Base-by-base conservation (phyloP, 768 basidiomycete genomes). In the Trametes maxima region DNA sequence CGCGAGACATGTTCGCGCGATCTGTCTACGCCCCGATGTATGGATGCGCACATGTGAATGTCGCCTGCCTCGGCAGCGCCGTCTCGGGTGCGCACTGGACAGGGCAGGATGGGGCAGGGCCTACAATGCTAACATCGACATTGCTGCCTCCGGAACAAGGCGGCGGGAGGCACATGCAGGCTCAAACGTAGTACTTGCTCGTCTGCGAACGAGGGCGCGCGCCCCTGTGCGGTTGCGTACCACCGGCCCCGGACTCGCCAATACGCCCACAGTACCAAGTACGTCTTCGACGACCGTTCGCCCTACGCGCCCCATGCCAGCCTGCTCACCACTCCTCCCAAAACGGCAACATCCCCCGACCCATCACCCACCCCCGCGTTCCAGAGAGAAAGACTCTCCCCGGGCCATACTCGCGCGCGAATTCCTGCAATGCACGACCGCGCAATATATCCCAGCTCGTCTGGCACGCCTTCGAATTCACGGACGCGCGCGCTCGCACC, bases 1-100 rank as follows among this genome's bases (percentile, higher is more conserved):
- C 57, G 57, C 57, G 40, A 12, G 33, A 16, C 43, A 57, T 47
- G 56, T 57, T 57, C 56, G n/a, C 56, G 56, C 56, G 56, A 48
- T 57, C 56, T 57, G 56, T 57, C 56, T 2, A 28, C 37, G 19
- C 57, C 48, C 57, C 57, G 57, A 44, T 50, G 57, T 58, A 50
- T 58, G 57, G 57, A 58, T 28, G 57, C 57, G 19, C 40, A 13
- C 56, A 40, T 25, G 56, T 43, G 57, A 43, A 51, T 50, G 36
- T n/a, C 13, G 12, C 10, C 55, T 13, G 6, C 43, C 6, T 19
- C 10, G 25, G 45, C 22, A 22, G 35, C 19, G 49, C 16, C 17
- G 35, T 36, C 17, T 10, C 35, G 17, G 49, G 35, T n/a, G 14
- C 21, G 44, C 16, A 22, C 44, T 12, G 21, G 21, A 24, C n/a